Evolutionary conservation across 768 basidiomycete species (phyloP), one percentile per base, ranked within the genome.

Genomic region (Lentinula sp.): DNA sequence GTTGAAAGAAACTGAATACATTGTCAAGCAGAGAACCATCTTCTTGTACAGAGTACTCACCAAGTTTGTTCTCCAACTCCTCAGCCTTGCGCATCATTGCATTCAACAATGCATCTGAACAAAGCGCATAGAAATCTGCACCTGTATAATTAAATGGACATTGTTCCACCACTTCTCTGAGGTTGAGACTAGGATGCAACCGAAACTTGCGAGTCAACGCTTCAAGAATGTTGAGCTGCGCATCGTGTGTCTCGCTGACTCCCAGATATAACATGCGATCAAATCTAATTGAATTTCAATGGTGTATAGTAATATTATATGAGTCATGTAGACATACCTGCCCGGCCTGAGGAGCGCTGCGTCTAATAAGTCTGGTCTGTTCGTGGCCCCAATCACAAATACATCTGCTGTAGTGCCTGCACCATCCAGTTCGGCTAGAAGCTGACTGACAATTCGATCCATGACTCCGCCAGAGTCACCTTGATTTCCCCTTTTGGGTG

Each of bases 391-490:
- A 71, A 98, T 92, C 13, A 98, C 95, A 71, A 95, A 97, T 0
- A 97, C 89, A 66, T 91, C 86, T 16, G 81, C 77, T 5, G 20
- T 60, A 0, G 81, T 81, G n/a, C 75, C 75, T 33, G 77, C 75
- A 3, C 86, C 86, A 75, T 98, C 95, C 45, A 98, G 79, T 73
- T 98, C 95, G 7, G 95, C 93, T 41, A 98, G 76, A 36, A 97
- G 78, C 74, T 97, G 95, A 67, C 92, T 95, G 61, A 98, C 95
- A 68, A 98, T 97, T 16, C 95, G 84, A 72, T 98, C 95, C 95
- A 98, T 98, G 15, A 98, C 95, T 10, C 95, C 95, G 23, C 95
- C 95, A 37, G 94, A 95, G 70, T 98, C 95, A 0, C 95, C 95
- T 67, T 95, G 93, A 66, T 93, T 92, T 16, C 95, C 95, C 64